Conservation (phyloP, 75 land plant genomes). For the Larix kaempferi region DNA sequence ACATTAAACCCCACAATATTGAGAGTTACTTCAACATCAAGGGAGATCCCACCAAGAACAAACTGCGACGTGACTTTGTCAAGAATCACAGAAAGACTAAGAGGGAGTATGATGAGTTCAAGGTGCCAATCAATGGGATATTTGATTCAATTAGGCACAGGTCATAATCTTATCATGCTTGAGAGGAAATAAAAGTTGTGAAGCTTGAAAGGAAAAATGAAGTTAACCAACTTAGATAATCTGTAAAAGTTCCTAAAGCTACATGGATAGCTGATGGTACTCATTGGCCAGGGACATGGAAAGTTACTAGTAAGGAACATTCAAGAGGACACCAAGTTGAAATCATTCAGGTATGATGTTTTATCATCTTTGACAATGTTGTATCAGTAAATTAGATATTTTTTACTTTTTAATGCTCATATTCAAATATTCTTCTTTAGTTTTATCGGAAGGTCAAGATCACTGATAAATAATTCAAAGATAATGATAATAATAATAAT, state of each 20-base stretch:
- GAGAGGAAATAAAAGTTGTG: constrained; percentile 58
- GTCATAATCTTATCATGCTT: constrained; percentile 75
- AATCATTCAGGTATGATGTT: constrained; percentile 92
- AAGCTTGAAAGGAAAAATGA: constrained; percentile 28
- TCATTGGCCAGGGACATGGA: constrained; percentile 92
- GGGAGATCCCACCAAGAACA: constrained; percentile 77
- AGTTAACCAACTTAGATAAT: too few species aligned
- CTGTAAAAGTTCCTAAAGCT: too few species aligned
- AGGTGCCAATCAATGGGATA: constrained; percentile 81
- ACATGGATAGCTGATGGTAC: constrained; percentile 94
- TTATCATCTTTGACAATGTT: too few species aligned
- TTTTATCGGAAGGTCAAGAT: too few species aligned
- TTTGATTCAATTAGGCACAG: constrained; percentile 70
- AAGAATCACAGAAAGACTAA: constrained; percentile 64
- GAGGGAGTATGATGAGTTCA: constrained; percentile 89
- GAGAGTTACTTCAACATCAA: constrained; percentile 59
- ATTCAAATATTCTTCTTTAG: too few species aligned
- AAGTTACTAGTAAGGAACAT: constrained; percentile 41
- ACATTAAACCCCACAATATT: constrained; percentile 77
- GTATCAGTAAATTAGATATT: too few species aligned
- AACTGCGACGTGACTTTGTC: constrained; percentile 58
- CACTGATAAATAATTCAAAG: too few species aligned
- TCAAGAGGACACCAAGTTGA: constrained; percentile 75
- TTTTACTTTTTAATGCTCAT: too few species aligned
- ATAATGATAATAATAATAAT: too few species aligned